Conservation (phyloP, 2,329 filamentous ascomycete genomes). For the Fusarium mexicanum region DNA sequence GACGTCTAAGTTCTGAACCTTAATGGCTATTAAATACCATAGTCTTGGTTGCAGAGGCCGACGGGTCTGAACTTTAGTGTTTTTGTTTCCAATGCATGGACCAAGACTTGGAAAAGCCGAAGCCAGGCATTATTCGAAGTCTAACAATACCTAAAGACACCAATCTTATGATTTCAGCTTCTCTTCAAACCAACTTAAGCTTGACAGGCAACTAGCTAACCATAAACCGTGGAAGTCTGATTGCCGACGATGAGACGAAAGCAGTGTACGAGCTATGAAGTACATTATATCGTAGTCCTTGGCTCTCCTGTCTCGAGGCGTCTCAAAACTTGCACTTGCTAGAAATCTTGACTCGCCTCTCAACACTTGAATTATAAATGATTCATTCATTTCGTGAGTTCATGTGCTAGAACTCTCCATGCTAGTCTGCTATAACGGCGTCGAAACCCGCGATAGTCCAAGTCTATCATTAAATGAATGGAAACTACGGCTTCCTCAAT, state of each 20-base stretch:
- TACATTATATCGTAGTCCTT: slow-evolving; percentile 53
- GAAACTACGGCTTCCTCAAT: neutral
- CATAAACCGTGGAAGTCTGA: neutral
- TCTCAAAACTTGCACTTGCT: slow-evolving; percentile 69
- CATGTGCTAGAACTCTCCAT: slow-evolving; percentile 65
- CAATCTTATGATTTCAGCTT: neutral
- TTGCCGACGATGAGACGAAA: neutral
- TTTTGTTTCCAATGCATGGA: neutral
- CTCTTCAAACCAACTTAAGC: neutral
- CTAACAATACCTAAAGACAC: neutral
- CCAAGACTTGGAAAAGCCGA: neutral
- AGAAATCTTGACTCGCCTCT: slow-evolving; percentile 73
- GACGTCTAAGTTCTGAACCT: neutral
- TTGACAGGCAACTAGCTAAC: neutral
- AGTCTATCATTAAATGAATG: slow-evolving; percentile 71
- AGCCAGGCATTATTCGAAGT: no score
- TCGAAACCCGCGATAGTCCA: slow-evolving; percentile 62
- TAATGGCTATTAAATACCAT: neutral
- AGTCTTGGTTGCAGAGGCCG: neutral
- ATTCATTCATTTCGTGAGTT: slow-evolving; percentile 53
- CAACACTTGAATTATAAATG: slow-evolving; percentile 56
- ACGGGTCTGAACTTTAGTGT: neutral
- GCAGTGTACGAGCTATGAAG: slow-evolving; percentile 44
- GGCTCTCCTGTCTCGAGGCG: slow-evolving; percentile 65
- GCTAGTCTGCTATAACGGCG: slow-evolving; percentile 65